Base-by-base conservation (phyloP, 306 rosid species). In the Abrus pulchellus region DNA sequence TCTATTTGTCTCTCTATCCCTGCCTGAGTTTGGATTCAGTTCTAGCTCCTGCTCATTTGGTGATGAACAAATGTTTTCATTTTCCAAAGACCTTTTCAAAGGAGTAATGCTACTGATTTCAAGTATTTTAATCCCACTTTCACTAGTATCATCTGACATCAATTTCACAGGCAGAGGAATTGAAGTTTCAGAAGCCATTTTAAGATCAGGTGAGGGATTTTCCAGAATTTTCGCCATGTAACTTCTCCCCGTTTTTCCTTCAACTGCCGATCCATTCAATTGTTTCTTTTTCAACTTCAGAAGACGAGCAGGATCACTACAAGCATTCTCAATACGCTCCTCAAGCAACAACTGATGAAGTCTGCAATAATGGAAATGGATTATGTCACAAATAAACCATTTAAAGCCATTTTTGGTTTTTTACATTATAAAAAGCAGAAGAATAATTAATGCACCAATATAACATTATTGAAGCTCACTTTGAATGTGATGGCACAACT, bases 161-260 rank as follows among this genome's bases (percentile, higher is more conserved):
- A 45, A 77, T 68, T 81, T 83, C 84, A 59, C 29, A 68, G 80
- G 87, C 67, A 64, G 85, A 57, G 90, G 87, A 48, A 68, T 57
- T 78, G 92, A 87, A 53, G 90, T 81, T 87, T 85, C 94, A 87
- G 77, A 80, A 79, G 85, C 82, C 87, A 87, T 68, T 86, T 89
- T 86, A 78, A 70, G 85, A 77, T 89, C 91, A 4, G 89, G 91
- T 36, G 93, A 88, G 80, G 88, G 78, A 74, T 83, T 77, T 56
- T 92, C 90, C 87, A 90, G 72, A 85, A 90, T 75, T 74, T 88
- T 86, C 78, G 87, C 93, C 99, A 96, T 93, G 93, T 89, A 90
- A 85, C 93, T 92, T 87, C 83, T 92, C 53, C 90, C 92, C 71
- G 86, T 63, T 85, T 82, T 89, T 45, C 83, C 75, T 85, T 92